Percentiles rank a stretch among this genome's conserved stretches.
Conservation (phyloP, 2,329 filamentous ascomycete genomes). For the Malbranchea zuffiana region DNA sequence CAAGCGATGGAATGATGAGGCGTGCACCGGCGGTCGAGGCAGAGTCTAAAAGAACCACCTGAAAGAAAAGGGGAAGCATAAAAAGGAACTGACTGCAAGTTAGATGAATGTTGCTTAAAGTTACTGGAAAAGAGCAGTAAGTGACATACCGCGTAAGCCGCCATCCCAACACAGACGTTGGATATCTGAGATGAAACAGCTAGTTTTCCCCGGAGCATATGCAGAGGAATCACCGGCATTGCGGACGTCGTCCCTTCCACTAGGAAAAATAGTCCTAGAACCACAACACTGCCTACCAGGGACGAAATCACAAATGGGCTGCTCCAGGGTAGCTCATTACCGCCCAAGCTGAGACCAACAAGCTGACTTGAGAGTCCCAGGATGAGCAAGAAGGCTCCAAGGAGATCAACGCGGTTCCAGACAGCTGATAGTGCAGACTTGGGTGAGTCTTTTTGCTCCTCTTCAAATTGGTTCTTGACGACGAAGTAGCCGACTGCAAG, state of each 20-base stretch:
- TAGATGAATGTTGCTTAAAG: no score
- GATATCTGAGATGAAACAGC: conserved; percentile 47
- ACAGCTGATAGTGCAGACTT: conserved; percentile 28
- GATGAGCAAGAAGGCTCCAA: conserved; percentile 48
- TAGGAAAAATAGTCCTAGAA: conserved; percentile 29
- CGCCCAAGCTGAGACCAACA: conserved; percentile 36
- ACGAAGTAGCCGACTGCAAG: conserved; percentile 45
- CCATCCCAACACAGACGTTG: conserved; percentile 51
- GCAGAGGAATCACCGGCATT: conserved; percentile 36
- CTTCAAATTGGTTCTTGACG: conserved; percentile 33
- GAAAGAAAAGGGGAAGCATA: conserved; percentile 37
- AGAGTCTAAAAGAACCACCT: conserved; percentile 33
- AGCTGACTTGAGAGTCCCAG: conserved; percentile 47
- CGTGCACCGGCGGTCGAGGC: conserved; percentile 36
- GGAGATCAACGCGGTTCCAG: conserved; percentile 49
- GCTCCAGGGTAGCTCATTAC: conserved; percentile 37
- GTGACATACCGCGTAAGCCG: no score
- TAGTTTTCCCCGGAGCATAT: conserved; percentile 45
- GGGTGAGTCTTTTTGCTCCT: conserved; percentile 16
- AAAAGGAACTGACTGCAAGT: conserved; percentile 33
- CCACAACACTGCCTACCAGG: conserved; percentile 28
- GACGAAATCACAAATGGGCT: conserved; percentile 33
- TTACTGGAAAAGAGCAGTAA: no score
- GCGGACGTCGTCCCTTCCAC: conserved; percentile 35
- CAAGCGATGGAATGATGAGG: conserved; percentile 37